Evolutionary conservation across 176 grass and related monocot species (phyloP).

Genomic region (Cenchrus purpureus): DNA sequence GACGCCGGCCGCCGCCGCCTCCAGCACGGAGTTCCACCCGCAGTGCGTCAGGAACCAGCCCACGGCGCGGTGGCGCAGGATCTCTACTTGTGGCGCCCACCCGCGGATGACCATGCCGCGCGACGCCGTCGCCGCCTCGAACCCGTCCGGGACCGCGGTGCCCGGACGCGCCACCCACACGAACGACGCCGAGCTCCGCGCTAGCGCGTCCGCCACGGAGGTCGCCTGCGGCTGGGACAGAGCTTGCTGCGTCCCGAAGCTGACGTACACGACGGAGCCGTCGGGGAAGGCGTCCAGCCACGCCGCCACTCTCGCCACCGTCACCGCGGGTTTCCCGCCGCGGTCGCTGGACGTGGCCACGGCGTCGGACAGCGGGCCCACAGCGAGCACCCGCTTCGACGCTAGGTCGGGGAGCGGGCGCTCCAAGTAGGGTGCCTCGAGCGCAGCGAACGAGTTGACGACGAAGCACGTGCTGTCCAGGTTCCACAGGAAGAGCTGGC

Average conservation of each 20-base stretch:
- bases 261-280: constrained; percentile 52
- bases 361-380: constrained; percentile 49
- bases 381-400: constrained; percentile 46
- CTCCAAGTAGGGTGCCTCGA: constrained; percentile 54
- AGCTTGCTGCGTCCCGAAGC: constrained; percentile 61
- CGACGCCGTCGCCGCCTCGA: constrained; percentile 10
- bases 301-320: neutral
- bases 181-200: constrained; percentile 41
- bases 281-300: constrained; percentile 65
- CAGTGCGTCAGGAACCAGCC: constrained; percentile 60
- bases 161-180: constrained; percentile 52
- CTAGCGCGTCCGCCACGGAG: constrained; percentile 50
- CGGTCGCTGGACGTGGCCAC: neutral
- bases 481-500: constrained; percentile 63
- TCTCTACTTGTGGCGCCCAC: constrained; percentile 69
- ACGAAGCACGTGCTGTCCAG: constrained; percentile 48
- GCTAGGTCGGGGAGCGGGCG: constrained; percentile 49
- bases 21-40: constrained; percentile 63
- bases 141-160: neutral
- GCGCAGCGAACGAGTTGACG: constrained; percentile 51
- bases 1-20: constrained; percentile 51
- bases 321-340: constrained; percentile 24
- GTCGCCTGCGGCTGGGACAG: constrained; percentile 40
- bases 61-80: constrained; percentile 50
- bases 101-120: constrained; percentile 51